Evolutionary conservation across 371 early-diverging fungal genomes (phyloP), one percentile per base, ranked within the genome.

Genomic region (Haplosporangium sp.): DNA sequence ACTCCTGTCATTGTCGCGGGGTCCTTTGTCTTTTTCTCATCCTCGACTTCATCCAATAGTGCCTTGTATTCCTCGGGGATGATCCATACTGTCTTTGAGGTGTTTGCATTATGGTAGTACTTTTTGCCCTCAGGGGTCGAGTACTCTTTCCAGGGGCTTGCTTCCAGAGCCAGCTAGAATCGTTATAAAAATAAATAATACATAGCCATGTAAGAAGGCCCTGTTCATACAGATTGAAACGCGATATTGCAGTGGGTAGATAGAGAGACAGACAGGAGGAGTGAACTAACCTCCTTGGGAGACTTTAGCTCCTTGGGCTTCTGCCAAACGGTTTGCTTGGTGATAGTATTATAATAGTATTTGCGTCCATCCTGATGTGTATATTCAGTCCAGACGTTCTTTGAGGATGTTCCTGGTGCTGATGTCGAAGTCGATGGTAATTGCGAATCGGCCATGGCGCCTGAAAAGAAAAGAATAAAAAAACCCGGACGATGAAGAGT

Each of bases 301-400:
- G 95, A 91, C 80, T 95, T 92, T 13, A 97, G 86, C 67, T 94
- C 97, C 62, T 94, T 93, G 16, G 98, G 98, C 80, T 96, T 97
- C 67, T 97, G 96, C 98, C 98, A 98, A 7, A 90, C 89, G 60
- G 92, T 95, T 71, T 87, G 86, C 69, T 91, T 89, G 16, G 97
- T 95, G 13, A 81, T 69, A 29, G 86, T 84, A 74, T 98, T 95
- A 85, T 85, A 95, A 83, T 94, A 97, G 82, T 97, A 96, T 36
- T 84, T 86, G 55, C 91, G 86, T 16, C 96, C 96, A 82, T 95
- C 95, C 29, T 91, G 84, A 53, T 91, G 90, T 21, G 85, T 87
- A 74, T 92, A 91, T 64, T 92, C 92, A 16, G 85, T 90, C 98
- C 98, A 97, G 29, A 62, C 68, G 42, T 47, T 54, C 41, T 73